Percentiles rank a stretch among this genome's conserved stretches.
Evolutionary conservation across 306 rosid genomes (phyloP).

Genomic region (Quercus gilva): DNA sequence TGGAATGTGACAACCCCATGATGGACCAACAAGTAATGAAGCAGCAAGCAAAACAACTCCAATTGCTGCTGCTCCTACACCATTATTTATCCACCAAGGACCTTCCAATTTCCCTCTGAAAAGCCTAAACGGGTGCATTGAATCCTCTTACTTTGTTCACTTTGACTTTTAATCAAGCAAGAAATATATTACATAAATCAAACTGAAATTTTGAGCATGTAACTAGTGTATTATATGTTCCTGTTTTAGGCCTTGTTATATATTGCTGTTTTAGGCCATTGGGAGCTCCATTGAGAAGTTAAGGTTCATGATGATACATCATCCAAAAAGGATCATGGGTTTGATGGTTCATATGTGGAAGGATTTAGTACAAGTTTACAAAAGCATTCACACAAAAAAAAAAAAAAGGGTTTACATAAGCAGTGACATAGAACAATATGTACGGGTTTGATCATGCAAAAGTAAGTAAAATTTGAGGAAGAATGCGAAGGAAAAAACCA

Average conservation of each 20-base stretch:
- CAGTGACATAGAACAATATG: background rate
- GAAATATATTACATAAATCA: background rate
- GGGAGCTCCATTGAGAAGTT: no score
- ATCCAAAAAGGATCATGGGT: no score
- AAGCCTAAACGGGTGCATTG: background rate
- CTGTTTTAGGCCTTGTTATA: no score
- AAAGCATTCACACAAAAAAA: no score
- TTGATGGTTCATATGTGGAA: no score
- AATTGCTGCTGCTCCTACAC: conserved; percentile 7
- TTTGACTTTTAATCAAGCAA: background rate
- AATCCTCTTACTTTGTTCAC: background rate
- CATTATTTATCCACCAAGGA: background rate
- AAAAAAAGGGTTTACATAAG: no score
- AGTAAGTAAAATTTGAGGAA: background rate
- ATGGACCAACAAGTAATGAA: background rate
- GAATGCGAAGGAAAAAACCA: background rate
- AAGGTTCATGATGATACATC: no score
- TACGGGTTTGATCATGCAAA: background rate
- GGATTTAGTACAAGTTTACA: no score
- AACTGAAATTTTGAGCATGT: background rate
- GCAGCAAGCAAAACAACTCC: conserved; percentile 23
- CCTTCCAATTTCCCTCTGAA: background rate
- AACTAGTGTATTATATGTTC: background rate
- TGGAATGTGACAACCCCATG: conserved; percentile 18
- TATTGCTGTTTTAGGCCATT: no score